These are phyloP conservation scores for Pythium coloratum DNA, from an alignment of 352 stramenopile genomes.

Conservation along the genomic window DNA sequence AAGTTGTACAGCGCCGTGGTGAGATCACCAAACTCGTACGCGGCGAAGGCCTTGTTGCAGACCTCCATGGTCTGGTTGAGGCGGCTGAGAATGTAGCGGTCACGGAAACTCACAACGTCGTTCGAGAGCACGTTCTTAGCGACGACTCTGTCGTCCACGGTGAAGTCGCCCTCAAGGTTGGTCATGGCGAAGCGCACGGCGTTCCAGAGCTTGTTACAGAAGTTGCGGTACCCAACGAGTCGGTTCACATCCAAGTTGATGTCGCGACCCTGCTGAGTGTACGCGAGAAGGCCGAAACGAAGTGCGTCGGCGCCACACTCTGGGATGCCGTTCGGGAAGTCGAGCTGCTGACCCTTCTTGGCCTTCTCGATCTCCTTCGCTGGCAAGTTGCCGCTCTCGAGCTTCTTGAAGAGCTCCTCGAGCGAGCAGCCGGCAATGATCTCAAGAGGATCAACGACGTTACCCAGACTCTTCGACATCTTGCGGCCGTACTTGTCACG, in stretches of 20 bases:
- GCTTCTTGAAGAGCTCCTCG: slow-evolving; percentile 92
- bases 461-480: slow-evolving; percentile 99
- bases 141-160: slow-evolving; percentile 49
- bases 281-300: slow-evolving; percentile 97
- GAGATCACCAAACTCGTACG: slow-evolving; percentile 96
- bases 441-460: slow-evolving; percentile 98
- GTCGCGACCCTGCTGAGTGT: slow-evolving; percentile 93
- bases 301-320: slow-evolving; percentile 98
- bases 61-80: slow-evolving; percentile 73
- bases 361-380: slow-evolving; percentile 97
- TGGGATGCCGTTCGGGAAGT: slow-evolving; percentile 99
- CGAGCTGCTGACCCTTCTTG: slow-evolving; percentile 95
- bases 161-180: slow-evolving; percentile 90
- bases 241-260: slow-evolving; percentile 99
- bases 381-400: slow-evolving; percentile 97
- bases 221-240: slow-evolving; percentile 98
- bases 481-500: slow-evolving; percentile 98
- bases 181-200: slow-evolving; percentile 97
- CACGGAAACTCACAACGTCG: slow-evolving; percentile 56
- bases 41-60: slow-evolving; percentile 84
- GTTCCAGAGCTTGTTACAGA: slow-evolving; percentile 99
- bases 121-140: slow-evolving; percentile 66
- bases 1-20: slow-evolving; percentile 96
- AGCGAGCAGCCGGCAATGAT: slow-evolving; percentile 97
- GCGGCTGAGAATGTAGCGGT: slow-evolving; percentile 86